phyloP scores from a whole-genome alignment of 495 filamentous ascomycete genomes.

The Clohesyomyces aquaticus region DNA sequence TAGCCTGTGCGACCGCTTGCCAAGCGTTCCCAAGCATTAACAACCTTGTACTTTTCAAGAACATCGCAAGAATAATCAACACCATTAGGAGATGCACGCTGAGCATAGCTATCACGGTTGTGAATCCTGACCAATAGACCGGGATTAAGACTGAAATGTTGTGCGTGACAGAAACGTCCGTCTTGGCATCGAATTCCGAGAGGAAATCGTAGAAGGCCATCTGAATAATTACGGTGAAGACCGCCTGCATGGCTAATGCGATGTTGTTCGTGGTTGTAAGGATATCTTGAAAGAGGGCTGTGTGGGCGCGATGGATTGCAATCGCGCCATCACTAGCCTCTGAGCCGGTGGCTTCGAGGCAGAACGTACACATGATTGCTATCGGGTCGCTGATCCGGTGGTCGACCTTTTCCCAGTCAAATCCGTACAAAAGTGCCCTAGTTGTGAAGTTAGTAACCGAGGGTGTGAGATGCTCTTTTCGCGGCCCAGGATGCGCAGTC shows the following conservation, averaged over 20 bases:
- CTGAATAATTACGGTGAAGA: conserved; percentile 1
- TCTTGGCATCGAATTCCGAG: conserved; percentile 1
- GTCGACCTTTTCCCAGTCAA: no score
- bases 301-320: neutral
- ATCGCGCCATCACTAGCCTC: neutral
- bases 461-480: no score
- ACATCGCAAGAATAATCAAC: neutral
- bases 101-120: neutral
- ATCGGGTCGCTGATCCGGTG: neutral
- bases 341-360: neutral
- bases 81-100: neutral
- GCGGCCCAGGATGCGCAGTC: neutral
- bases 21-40: neutral
- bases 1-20: neutral
- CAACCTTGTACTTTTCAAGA: neutral
- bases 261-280: neutral
- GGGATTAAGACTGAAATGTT: neutral
- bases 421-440: no score
- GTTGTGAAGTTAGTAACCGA: no score
- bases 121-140: neutral
- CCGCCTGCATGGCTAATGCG: neutral
- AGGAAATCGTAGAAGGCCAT: neutral
- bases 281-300: neutral
- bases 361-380: neutral
- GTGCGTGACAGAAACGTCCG: neutral